Evolutionary conservation across 2,329 filamentous ascomycete genomes (phyloP), one percentile per base, ranked within the genome.

Genomic region (Botrytis galanthina): DNA sequence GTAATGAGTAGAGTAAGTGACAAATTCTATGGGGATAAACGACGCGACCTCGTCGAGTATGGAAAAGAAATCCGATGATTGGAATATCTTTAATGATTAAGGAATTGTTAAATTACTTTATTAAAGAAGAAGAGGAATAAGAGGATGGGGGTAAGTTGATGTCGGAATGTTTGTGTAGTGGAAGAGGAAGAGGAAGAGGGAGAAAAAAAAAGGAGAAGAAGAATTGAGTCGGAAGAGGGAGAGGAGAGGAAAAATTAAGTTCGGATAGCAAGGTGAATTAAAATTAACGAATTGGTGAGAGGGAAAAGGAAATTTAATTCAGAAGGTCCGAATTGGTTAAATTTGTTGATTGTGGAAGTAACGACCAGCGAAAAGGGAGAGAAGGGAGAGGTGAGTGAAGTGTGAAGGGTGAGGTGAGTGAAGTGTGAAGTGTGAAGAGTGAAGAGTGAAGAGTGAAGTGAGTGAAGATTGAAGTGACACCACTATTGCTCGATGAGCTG

Each of bases 131-230:
- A 54, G 39, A 59, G 71, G 57, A 26, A 48, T 32, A 69, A 37
- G 42, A 64, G 46, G 72, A 68, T 61, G 59, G 67, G 67, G 67
- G 59, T 48, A 63, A 61, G 63, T 69, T 67, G 71, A 73, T 68
- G 48, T 69, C 51, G 71, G 60, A n/a, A 69, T 10, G 51, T 7
- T 57, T 67, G 71, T 59, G 71, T 64, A 35, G 29, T 59, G 4
- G 67, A 70, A 12, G 57, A 39, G 4, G 67, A 69, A 22, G 46
- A 57, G 2, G 67, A 69, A 22, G 44, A 57, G 3, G 62, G 66
- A 18, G 37, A 59, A 60, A 26, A 9, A 7, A 46, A 26, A 26
- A 48, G 20, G 1, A 48, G 57, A 46, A 60, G 72, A 68, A 42
- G 32, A 35, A 46, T n/a, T 54, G 18, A 42, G 35, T 39, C n/a